Conservation (phyloP, 768 basidiomycete species). For the Boletus pseudopeckii region DNA sequence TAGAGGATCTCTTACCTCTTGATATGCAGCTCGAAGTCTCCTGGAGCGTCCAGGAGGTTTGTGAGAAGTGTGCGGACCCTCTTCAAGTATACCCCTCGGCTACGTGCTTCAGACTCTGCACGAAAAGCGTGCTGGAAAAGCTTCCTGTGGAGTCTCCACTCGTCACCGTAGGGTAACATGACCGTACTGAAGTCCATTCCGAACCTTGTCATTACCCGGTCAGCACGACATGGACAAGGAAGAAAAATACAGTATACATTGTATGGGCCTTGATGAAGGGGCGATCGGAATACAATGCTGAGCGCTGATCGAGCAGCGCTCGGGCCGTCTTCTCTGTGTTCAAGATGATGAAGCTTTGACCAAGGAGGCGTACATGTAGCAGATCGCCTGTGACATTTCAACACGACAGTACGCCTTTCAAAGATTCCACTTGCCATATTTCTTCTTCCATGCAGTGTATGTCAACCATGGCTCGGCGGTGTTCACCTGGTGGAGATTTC, state of each 20-base stretch:
- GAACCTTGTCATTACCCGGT: constrained; percentile 15
- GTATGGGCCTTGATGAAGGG: constrained; percentile 14
- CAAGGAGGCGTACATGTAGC: constrained; percentile 20
- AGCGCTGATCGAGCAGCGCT: constrained; percentile 27
- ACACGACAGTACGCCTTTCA: neutral
- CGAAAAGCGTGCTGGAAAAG: constrained; percentile 29
- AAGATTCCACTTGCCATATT: constrained; percentile 24
- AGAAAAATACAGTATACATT: constrained; percentile 6
- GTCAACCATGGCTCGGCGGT: constrained; percentile 32
- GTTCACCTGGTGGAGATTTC: constrained; percentile 28
- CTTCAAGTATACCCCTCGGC: constrained; percentile 20
- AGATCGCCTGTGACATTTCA: constrained; percentile 18
- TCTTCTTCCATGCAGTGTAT: constrained; percentile 33
- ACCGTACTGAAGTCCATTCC: constrained; percentile 28
- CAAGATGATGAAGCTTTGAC: constrained; percentile 24
- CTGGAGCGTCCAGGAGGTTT: constrained; percentile 21
- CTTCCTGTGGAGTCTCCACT: constrained; percentile 32
- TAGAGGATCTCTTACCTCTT: constrained; percentile 10
- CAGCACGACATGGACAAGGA: neutral
- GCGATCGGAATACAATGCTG: constrained; percentile 27
- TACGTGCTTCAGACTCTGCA: constrained; percentile 16
- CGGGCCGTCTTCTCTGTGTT: constrained; percentile 30
- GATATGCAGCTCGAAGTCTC: constrained; percentile 23
- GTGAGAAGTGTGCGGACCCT: constrained; percentile 20
- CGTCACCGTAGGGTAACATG: constrained; percentile 28